Base-by-base conservation (phyloP, 495 filamentous ascomycete species). In the Hypoxylon crocopeplum region DNA sequence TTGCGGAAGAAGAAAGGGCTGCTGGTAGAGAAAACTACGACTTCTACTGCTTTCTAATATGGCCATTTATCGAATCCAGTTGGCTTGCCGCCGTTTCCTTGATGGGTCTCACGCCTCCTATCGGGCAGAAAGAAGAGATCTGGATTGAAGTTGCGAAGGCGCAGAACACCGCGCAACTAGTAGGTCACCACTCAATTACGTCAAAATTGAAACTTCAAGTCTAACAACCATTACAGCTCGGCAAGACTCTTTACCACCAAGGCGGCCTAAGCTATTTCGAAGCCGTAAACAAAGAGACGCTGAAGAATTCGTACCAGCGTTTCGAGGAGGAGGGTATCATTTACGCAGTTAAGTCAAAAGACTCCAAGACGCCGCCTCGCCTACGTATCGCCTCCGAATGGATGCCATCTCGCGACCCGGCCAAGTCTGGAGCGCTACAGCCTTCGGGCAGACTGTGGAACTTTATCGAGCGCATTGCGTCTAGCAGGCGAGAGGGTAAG, bases 1-100 rank as follows among this genome's bases (percentile, higher is more conserved):
- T 98, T n/a, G 85, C 87, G 6, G 84, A 88, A 12, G 69, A 79
- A 1, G 93, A 98, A 71, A 81, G 93, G 16, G 75, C 79, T 2
- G 84, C 81, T 29, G 94, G 93, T 2, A 78, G 93, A 17, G 93
- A 98, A 68, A 97, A 97, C 66, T 98, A 87, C 68, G 94, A 98
- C 66, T 98, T 98, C 72, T 97, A 98, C 74, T 97, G 92, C 72
- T 98, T 97, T 79, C 73, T 98, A 16, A 91, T 98, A 58, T 98
- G 94, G 94, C 94, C 94, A 0, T 98, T 98, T 64, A 92, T 97
- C 50, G 94, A 98, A 69, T 88, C 91, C 0, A 85, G 79, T 39
- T 98, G 94, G 94, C 84, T 98, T 11, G 92, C 90, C 5, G 87
- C 91, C 0, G 87, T 97, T 0, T 89, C 90, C 1, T 80, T 97